Base-by-base conservation (phyloP, 2,329 filamentous ascomycete genomes). In the Ambrosiella xylebori region DNA sequence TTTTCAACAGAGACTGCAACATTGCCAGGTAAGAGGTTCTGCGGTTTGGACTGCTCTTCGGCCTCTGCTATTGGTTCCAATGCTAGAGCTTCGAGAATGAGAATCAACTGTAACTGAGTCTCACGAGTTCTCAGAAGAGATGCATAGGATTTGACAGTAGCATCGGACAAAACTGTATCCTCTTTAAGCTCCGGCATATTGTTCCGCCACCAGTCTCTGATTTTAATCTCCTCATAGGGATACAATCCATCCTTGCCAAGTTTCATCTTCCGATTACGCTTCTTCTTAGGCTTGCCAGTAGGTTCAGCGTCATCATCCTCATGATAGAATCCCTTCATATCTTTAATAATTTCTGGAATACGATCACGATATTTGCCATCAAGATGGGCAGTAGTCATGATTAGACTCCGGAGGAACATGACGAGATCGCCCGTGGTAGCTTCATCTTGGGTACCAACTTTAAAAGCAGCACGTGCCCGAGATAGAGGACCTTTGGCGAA, bases 401-500 rank as follows among this genome's bases (percentile, higher is more conserved):
- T 71, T 59, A 88, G 76, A 54, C 76, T 76, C 64, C 83, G 81
- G n/a, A 91, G 67, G 64, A 88, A 89, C 0, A 76, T 72, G 7
- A 85, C 74, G 15, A 90, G 71, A 54, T 88, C 79, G 27, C 72
- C 70, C 68, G 84, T 80, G 45, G 81, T 74, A 17, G 83, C 69
- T 19, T 75, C 78, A 6, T 76, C 72, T 66, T 84, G 79, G 56
- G 78, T 77, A 61, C 81, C 77, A 12, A 81, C 70, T 59, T 82
- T 79, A 62, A 88, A 88, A 12, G 82, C 78, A 52, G 83, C 84
- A 60, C 86, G 79, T 51, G 85, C 83, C 63, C 86, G 78, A 50
- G 86, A 87, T 17, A 93, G 71, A 1, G 87, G 85, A 0, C 86
- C 87, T 71, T 93, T 93, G 17, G 84, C 84, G 68, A 91, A 90